Percentiles rank a stretch among this genome's conserved stretches.
Conservation (phyloP, 169 alveolate genomes). For the Eimeria necatrix region DNA sequence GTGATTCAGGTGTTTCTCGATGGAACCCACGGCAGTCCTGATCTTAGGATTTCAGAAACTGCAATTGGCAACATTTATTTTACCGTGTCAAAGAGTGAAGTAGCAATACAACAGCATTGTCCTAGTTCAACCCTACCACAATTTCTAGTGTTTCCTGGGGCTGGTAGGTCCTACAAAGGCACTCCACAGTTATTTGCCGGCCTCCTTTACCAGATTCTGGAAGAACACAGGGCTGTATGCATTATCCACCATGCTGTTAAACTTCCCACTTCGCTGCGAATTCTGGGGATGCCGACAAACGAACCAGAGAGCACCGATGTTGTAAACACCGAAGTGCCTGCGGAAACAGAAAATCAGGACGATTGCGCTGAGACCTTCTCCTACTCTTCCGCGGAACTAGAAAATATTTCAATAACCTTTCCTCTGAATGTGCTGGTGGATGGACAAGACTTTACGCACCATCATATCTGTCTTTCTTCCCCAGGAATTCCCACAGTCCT, state of each 20-base stretch:
- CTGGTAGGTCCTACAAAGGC: slow-evolving; percentile 63
- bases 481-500: slow-evolving; percentile 66
- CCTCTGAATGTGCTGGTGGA: slow-evolving; percentile 70
- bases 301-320: not conserved
- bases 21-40: slow-evolving; percentile 70
- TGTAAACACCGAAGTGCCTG: not conserved
- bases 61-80: slow-evolving; percentile 23
- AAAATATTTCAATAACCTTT: not conserved
- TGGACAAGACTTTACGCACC: slow-evolving; percentile 67
- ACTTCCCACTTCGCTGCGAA: not conserved
- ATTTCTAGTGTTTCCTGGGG: not conserved
- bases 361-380: not conserved
- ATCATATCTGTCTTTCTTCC: slow-evolving; percentile 65
- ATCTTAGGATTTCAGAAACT: slow-evolving; percentile 62
- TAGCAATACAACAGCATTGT: not conserved
- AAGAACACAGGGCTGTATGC: slow-evolving; percentile 67
- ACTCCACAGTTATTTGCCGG: slow-evolving; percentile 68
- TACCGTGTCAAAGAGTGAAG: not conserved
- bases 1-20: slow-evolving; percentile 74
- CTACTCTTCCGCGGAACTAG: not conserved
- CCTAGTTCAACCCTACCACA: not conserved
- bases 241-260: slow-evolving; percentile 20
- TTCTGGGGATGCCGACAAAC: too few species aligned
- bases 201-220: slow-evolving; percentile 51
- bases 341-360: not conserved